Evolutionary conservation across 2,329 filamentous ascomycete species (phyloP), one percentile per base, ranked within the genome.

Genomic region (Aspergillus brasiliensis): DNA sequence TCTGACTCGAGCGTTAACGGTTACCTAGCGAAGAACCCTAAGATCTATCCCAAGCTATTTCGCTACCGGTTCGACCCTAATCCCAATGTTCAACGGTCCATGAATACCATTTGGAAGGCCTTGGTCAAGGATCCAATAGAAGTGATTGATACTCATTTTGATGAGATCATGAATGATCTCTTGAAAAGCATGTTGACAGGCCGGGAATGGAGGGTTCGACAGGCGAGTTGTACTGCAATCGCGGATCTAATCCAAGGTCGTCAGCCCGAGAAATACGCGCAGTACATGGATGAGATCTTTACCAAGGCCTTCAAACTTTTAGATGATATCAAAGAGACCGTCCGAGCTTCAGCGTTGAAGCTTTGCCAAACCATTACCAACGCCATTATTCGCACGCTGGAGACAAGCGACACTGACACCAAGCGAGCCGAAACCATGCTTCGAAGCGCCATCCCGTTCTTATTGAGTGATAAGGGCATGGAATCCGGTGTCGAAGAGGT

Each of bases 21-120:
- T 1, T 88, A 88, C 69, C 77, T 89, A n/a, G 80, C 85, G 0
- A 84, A 95, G 60, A 96, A 98, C 68, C 92, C 93, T 0, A 97
- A 96, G 74, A 85, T 99, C 15, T 98, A 97, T 69, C 92, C 93
- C 0, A 98, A 97, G 77, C 85, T 99, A 2, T 99, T 90, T 77
- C 86, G 95, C 51, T 99, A 98, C 76, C 85, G 92, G 52, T 98
- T 98, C 62, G 95, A 99, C 74, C 95, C 95, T 0, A 98, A 97
- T 71, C 84, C 88, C 2, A 97, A 96, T 65, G 95, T 98, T 11
- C 91, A 94, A 73, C 85, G 88, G 51, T 97, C 94, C 0, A 99
- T 99, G 95, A 93, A 96, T 59, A 92, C 96, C 63, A 98, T 99
- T 65, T 99, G 95, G 95, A 93, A 91, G 69, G 89, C 94, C 0